Evolutionary conservation across 768 basidiomycete genomes (phyloP).

Genomic region (Trametes cingulata): DNA sequence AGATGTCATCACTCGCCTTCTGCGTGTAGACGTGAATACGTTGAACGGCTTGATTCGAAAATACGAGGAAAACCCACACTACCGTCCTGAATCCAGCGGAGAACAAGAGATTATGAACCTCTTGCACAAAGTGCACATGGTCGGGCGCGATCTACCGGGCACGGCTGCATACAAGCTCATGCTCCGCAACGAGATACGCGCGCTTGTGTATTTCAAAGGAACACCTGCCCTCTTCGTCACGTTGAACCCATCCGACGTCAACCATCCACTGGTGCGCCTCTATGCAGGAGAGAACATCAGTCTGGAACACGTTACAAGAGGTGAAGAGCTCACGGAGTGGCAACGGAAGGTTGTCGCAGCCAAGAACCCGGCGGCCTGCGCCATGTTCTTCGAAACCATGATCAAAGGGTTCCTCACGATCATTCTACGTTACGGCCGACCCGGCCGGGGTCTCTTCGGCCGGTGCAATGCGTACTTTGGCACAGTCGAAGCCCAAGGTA

Average conservation of each 20-base stretch:
- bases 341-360: neutral
- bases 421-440: neutral
- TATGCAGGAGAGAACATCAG: neutral
- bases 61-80: neutral
- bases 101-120: neutral
- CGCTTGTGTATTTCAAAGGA: neutral
- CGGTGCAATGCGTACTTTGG: constrained; percentile 24
- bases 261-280: neutral
- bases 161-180: neutral
- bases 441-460: constrained; percentile 21
- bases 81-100: neutral
- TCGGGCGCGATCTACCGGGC: neutral
- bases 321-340: neutral
- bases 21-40: neutral
- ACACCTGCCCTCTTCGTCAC: neutral
- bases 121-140: neutral
- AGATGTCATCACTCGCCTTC: neutral
- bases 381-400: neutral
- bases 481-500: constrained; percentile 30
- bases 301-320: neutral
- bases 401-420: neutral
- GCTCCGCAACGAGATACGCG: neutral
- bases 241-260: neutral
- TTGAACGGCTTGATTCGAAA: neutral
- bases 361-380: neutral